Percentiles rank a stretch among this genome's conserved stretches.
Conservation (phyloP, 352 stramenopile species). For the Phytophthora niederhauseri region DNA sequence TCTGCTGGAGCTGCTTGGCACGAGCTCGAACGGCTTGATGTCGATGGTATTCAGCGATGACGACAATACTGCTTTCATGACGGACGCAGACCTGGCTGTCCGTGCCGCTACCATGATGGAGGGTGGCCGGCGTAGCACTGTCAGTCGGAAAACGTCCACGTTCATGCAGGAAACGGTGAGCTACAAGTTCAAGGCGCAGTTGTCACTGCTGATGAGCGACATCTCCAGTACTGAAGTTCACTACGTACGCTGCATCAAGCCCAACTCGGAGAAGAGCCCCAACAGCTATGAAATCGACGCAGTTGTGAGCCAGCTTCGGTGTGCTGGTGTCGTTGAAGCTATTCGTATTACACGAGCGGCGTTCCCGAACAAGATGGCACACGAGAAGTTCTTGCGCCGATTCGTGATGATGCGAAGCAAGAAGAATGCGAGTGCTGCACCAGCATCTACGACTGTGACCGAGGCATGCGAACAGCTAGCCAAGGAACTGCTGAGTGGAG, state of each 20-base stretch:
- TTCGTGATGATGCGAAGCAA: slow-evolving; percentile 79
- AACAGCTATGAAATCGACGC: slow-evolving; percentile 84
- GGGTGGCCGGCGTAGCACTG: slow-evolving; percentile 49
- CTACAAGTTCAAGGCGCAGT: slow-evolving; percentile 91
- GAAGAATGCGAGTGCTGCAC: slow-evolving; percentile 23
- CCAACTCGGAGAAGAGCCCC: slow-evolving; percentile 85
- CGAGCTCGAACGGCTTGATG: slow-evolving; percentile 78
- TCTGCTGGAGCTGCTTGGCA: slow-evolving; percentile 68
- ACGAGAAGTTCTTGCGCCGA: slow-evolving; percentile 88
- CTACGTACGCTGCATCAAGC: slow-evolving; percentile 93
- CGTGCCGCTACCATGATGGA: slow-evolving; percentile 57
- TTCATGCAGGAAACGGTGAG: slow-evolving; percentile 92
- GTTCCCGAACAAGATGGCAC: slow-evolving; percentile 95
- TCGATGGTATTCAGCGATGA: slow-evolving; percentile 72
- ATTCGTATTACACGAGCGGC: slow-evolving; percentile 90
- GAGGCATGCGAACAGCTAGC: slow-evolving; percentile 73
- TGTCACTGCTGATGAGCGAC: slow-evolving; percentile 86
- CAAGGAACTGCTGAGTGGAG: slow-evolving; percentile 44
- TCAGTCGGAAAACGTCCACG: slow-evolving; percentile 67
- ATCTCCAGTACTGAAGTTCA: slow-evolving; percentile 87
- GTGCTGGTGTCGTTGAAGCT: slow-evolving; percentile 90
- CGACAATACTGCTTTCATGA: slow-evolving; percentile 56
- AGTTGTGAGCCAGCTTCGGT: slow-evolving; percentile 90
- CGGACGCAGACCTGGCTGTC: slow-evolving; percentile 65
- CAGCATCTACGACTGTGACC: slow-evolving; percentile 52